Evolutionary conservation across 352 stramenopile species (phyloP), one percentile per base, ranked within the genome.

Genomic region (Globisporangium echinulatum): DNA sequence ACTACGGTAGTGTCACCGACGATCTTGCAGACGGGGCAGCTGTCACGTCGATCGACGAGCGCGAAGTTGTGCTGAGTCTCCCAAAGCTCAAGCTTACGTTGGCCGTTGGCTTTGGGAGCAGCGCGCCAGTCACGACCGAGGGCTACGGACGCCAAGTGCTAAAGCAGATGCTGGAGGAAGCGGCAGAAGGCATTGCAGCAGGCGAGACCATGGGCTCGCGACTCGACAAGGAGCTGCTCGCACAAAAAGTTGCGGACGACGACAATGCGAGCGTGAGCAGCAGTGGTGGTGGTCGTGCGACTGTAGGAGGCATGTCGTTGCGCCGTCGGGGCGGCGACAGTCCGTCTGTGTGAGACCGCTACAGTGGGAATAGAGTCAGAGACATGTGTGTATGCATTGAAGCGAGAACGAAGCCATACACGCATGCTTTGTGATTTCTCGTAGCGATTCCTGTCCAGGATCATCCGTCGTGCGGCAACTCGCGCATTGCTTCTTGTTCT

Each of bases 11-110:
- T 47, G 79, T 94, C 51, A 85, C 75, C 1, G 82, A 94, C 19
- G 82, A 94, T 8, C 62, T 94, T 13, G 80, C 82, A 0, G 49
- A 89, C 25, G 79, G 82, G 0, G 78, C 84, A 5, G 69, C 49
- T 1, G 67, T 90, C 40, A 72, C 74, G 40, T 92, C 84, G 42
- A 90, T 94, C 61, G 84, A 94, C 54, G 84, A 94, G 70, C 78
- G 74, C n/a, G 84, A 94, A 53, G 58, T 94, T 3, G 67, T 92
- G 9, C 52, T 94, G 54, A 84, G 66, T 19, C 65, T 94, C 8
- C 84, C 84, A 17, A 90, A 91, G 68, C 77, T 94, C 68, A 90
- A 89, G 70, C 62, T 94, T 58, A 94, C 84, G 58, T 74, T 94
- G 9, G 84, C 79, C 5, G 80, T 94, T 37, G 84, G 84, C n/a